A percentile compares a stretch with the other conserved stretches of the same genome.
Evolutionary conservation across 345 rosid genomes (phyloP).

Genomic region (Garcia nutans): DNA sequence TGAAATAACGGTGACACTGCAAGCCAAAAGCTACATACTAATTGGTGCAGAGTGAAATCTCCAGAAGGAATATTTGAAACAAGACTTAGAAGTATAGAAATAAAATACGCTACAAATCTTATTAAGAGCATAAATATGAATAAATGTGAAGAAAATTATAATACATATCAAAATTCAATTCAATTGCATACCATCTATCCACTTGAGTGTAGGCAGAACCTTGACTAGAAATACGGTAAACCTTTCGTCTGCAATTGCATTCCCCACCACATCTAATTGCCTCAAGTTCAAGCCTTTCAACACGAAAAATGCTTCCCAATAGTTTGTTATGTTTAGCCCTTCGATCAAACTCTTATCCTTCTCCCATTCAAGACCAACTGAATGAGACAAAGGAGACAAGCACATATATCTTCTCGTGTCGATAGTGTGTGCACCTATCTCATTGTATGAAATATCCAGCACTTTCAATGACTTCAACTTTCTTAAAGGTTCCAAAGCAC

Average conservation of each 20-base stretch:
- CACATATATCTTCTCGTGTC: conserved; percentile 73
- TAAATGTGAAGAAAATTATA: neutral
- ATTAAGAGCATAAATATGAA: neutral
- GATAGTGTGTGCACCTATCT: conserved; percentile 78
- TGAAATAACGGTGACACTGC: too few species aligned
- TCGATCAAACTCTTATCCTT: conserved; percentile 29
- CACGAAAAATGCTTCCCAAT: conserved; percentile 69
- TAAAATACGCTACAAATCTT: conserved; percentile 2
- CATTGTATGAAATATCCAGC: conserved; percentile 74
- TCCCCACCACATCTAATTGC: conserved; percentile 65
- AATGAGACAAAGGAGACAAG: conserved; percentile 76
- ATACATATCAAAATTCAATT: conserved; percentile 10
- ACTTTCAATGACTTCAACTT: conserved; percentile 58
- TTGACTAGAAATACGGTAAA: conserved; percentile 55
- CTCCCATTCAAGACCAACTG: conserved; percentile 43
- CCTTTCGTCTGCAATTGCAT: conserved; percentile 52
- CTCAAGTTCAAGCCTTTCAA: conserved; percentile 59
- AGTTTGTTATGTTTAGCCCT: conserved; percentile 30
- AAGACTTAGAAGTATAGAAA: neutral
- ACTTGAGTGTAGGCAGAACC: conserved; percentile 59
- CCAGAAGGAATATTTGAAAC: too few species aligned
- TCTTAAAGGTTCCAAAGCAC: conserved; percentile 71
- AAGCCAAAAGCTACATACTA: too few species aligned
- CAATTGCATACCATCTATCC: conserved; percentile 54
- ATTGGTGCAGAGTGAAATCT: too few species aligned